These are phyloP conservation scores for Pleurotus giganteus DNA, from an alignment of 768 basidiomycete species.

Conservation along the genomic window DNA sequence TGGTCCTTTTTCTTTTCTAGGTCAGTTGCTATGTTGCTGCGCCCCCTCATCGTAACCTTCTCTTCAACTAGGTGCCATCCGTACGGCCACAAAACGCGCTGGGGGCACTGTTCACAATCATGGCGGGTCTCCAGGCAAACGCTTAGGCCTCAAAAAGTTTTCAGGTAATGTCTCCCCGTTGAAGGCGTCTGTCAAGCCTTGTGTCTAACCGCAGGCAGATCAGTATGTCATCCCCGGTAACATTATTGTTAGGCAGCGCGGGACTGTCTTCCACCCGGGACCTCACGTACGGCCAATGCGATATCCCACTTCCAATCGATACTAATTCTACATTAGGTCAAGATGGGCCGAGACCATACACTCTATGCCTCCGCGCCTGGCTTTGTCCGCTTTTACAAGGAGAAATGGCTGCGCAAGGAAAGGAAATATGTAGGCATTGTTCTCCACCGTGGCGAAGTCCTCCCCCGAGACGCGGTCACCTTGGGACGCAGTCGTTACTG, in stretches of 20 bases:
- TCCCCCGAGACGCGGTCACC: conserved; percentile 76
- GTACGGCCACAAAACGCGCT: conserved; percentile 95
- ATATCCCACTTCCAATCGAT: conserved; percentile 4
- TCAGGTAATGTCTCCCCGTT: conserved; percentile 58
- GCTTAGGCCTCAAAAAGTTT: conserved; percentile 94
- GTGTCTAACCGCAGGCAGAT: conserved; percentile 46
- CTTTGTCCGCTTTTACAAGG: conserved; percentile 91
- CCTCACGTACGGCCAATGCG: conserved; percentile 66
- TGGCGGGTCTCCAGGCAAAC: conserved; percentile 88
- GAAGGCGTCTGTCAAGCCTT: background rate
- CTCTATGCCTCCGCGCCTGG: conserved; percentile 89
- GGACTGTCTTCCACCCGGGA: conserved; percentile 89
- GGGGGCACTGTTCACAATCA: conserved; percentile 94
- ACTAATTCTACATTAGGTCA: conserved; percentile 52
- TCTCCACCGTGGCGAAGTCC: conserved; percentile 73
- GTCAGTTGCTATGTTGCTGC: conserved; percentile 20
- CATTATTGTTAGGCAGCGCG: conserved; percentile 94
- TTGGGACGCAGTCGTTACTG: conserved; percentile 85
- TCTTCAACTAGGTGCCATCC: conserved; percentile 54
- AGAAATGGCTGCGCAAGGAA: conserved; percentile 69
- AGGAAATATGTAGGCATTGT: conserved; percentile 86
- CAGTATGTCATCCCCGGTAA: conserved; percentile 92
- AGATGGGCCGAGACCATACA: conserved; percentile 92
- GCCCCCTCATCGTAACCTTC: background rate
- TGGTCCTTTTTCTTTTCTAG: conserved; percentile 52